Percentiles rank a stretch among this genome's conserved stretches.
These are phyloP conservation scores for Silene conica DNA, from an alignment of 148 eudicot genomes.

Conservation along the genomic window DNA sequence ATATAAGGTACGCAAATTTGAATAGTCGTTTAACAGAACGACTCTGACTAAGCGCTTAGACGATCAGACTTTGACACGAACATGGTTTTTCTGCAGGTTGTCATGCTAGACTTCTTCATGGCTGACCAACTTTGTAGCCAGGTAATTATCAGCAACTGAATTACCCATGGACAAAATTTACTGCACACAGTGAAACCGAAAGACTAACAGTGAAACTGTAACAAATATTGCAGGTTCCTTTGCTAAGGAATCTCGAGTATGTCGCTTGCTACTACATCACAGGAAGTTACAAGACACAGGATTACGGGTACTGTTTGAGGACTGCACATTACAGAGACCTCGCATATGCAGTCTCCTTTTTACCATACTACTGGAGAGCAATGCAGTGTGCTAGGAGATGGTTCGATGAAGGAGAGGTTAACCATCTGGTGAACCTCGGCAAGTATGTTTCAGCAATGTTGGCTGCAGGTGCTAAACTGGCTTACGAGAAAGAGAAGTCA, in stretches of 20 bases:
- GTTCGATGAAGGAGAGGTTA: slow-evolving; percentile 90
- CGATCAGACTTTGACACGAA: no score
- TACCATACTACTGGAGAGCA: slow-evolving; percentile 98
- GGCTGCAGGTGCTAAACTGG: slow-evolving; percentile 97
- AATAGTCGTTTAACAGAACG: no score
- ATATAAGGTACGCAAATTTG: slow-evolving; percentile 53
- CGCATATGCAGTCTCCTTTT: slow-evolving; percentile 90
- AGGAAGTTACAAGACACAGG: slow-evolving; percentile 88
- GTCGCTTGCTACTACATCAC: slow-evolving; percentile 91
- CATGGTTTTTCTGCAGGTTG: slow-evolving; percentile 45
- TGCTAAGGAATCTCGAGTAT: slow-evolving; percentile 81
- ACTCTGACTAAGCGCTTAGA: no score
- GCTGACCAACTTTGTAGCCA: slow-evolving; percentile 99
- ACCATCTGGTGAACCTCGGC: slow-evolving; percentile 78
- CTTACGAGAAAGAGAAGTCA: slow-evolving; percentile 71
- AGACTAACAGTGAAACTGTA: not conserved
- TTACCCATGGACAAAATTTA: not conserved
- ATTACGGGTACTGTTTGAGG: slow-evolving; percentile 73
- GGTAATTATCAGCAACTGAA: slow-evolving; percentile 34
- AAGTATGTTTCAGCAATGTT: slow-evolving; percentile 97
- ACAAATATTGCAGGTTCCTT: slow-evolving; percentile 55
- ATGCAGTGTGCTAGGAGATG: slow-evolving; percentile 99
- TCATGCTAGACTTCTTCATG: slow-evolving; percentile 98
- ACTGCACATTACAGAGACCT: slow-evolving; percentile 70
- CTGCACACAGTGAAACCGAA: not conserved